A percentile compares a stretch with the other conserved stretches of the same genome.
Evolutionary conservation across 2,329 filamentous ascomycete species (phyloP).

Genomic region (Penicillium sp.): DNA sequence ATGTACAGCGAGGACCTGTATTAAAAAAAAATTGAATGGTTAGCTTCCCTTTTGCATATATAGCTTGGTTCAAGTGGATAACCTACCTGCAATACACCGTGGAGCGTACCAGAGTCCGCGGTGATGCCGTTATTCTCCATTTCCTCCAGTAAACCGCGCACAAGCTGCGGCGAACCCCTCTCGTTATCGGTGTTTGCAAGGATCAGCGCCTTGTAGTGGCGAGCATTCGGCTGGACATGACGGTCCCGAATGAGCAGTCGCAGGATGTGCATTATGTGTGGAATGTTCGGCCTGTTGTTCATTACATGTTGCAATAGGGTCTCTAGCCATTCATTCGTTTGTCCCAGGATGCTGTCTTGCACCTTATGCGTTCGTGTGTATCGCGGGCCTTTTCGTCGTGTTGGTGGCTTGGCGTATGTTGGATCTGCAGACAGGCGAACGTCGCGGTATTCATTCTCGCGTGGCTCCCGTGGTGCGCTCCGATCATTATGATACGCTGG

Average conservation of each 20-base stretch:
- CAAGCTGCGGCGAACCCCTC: slow-evolving; percentile 64
- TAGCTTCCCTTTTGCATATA: neutral
- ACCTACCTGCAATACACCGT: slow-evolving; percentile 65
- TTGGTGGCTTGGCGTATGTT: neutral
- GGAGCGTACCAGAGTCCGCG: slow-evolving; percentile 65
- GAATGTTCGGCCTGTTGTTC: slow-evolving; percentile 25
- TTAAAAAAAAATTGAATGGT: neutral
- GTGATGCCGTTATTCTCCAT: slow-evolving; percentile 63
- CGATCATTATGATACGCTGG: neutral
- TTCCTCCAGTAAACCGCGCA: slow-evolving; percentile 66
- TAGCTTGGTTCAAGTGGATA: neutral
- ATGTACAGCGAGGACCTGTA: slow-evolving; percentile 70
- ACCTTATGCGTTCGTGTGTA: slow-evolving; percentile 1
- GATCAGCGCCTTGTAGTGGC: slow-evolving; percentile 70
- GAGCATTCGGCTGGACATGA: slow-evolving; percentile 34
- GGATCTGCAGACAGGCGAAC: neutral
- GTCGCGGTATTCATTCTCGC: neutral
- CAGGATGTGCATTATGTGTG: slow-evolving; percentile 32
- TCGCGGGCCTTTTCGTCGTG: neutral
- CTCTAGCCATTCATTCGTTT: slow-evolving; percentile 29
- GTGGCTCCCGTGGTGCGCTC: neutral
- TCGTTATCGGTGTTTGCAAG: slow-evolving; percentile 64
- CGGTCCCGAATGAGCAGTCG: slow-evolving; percentile 40
- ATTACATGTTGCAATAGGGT: slow-evolving; percentile 28
- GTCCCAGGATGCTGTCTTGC: slow-evolving; percentile 4